Evolutionary conservation across 1,284 basidiomycete species (phyloP).

Genomic region (Rugiboletus extremiorientalis): DNA sequence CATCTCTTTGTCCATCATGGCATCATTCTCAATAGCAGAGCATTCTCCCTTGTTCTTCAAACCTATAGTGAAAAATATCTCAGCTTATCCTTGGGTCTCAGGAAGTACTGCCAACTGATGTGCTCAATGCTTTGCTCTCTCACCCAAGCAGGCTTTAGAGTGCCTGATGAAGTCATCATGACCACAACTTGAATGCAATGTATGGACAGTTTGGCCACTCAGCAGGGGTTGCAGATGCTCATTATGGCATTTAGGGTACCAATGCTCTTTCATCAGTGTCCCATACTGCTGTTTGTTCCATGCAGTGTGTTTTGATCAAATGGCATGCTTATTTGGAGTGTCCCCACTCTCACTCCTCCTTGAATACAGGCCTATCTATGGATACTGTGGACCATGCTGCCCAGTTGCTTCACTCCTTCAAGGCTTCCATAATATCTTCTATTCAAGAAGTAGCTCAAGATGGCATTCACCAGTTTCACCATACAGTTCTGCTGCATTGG

Average conservation of each 20-base stretch:
- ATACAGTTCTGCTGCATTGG: too few species aligned
- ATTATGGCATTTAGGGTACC: conserved; percentile 6
- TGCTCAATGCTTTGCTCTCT: conserved; percentile 12
- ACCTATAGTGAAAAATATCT: conserved; percentile 3
- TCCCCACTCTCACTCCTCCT: neutral
- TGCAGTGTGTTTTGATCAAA: neutral
- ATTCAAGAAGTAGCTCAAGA: too few species aligned
- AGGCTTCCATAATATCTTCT: too few species aligned
- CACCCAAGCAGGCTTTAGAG: neutral
- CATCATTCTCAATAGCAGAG: neutral
- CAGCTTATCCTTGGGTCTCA: neutral
- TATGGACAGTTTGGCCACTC: conserved; percentile 4
- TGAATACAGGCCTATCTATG: too few species aligned
- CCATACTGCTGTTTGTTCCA: neutral
- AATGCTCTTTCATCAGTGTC: neutral
- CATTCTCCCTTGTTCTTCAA: neutral
- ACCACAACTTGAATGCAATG: too few species aligned
- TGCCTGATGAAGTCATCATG: neutral
- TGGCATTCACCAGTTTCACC: too few species aligned
- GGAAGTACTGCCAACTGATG: conserved; percentile 6
- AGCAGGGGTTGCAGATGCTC: neutral
- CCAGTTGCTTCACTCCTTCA: too few species aligned
- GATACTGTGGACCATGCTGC: too few species aligned
- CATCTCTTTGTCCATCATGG: conserved; percentile 5
- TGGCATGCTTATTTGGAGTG: conserved; percentile 3